Evolutionary conservation across 2,329 filamentous ascomycete genomes (phyloP), one percentile per base, ranked within the genome.

Genomic region (Claviceps sp.): DNA sequence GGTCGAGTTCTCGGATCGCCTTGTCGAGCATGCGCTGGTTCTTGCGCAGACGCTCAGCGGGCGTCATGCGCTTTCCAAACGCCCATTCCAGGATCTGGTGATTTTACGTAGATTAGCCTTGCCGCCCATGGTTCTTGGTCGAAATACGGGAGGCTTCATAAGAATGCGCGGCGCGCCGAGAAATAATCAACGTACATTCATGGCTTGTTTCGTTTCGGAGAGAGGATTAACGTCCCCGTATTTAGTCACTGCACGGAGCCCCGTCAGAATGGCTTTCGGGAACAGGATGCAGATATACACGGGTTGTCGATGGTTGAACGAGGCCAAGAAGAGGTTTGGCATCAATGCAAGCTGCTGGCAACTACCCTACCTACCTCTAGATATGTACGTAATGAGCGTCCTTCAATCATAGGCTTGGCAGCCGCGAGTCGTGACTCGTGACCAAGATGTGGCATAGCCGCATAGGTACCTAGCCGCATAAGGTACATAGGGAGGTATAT

Each of bases 41-140:
- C 76, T 91, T 91, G 68, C 87, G 83, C 67, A 91, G 76, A 67
- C 87, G 85, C 77, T 93, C 86, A 23, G 89, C 88, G 4, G 93
- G 91, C 76, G 93, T 98, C 80, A 97, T 94, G 70, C 93, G 93
- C 80, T 96, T 97, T 59, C 93, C 93, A 66, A 98, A 98, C 40
- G 91, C 91, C 90, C 93, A 98, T 80, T 98, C 93, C 56, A 98
- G 80, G 66, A 97, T 88, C 88, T 96, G 45, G 47, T 54, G 9
- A 58, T 56, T 57, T 56, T 58, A 54, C 56, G 4, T 36, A 45
- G 20, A 43, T 54, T 44, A 54, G 53, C 9, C 11, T 34, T 34
- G 29, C 53, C 40, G 49, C 47, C 7, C 47, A 14, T 38, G 13
- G 9, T 34, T 29, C 23, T 8, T 23, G 29, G 14, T 43, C 36